Conservation (phyloP, 768 basidiomycete genomes). For the Pisolithus sp. region DNA sequence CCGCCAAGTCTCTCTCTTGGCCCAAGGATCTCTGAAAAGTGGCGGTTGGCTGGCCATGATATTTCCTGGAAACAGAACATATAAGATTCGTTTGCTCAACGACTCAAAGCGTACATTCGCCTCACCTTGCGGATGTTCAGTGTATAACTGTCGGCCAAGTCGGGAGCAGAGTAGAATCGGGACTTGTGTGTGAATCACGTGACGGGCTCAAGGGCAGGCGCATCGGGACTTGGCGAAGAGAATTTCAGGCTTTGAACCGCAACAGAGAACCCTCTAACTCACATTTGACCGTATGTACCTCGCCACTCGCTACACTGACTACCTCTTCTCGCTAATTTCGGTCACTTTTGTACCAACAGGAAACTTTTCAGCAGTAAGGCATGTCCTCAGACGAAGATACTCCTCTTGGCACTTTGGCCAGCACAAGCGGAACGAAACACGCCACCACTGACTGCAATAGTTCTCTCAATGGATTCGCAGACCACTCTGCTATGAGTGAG, state of each 20-base stretch:
- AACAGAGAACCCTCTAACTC: slow-evolving; percentile 22
- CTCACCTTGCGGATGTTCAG: slow-evolving; percentile 14
- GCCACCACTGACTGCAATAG: slow-evolving; percentile 41
- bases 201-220: slow-evolving; percentile 51
- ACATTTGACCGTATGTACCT: slow-evolving; percentile 21
- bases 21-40: slow-evolving; percentile 92
- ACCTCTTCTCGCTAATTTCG: slow-evolving; percentile 7
- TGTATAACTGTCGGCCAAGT: slow-evolving; percentile 5
- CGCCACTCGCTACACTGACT: slow-evolving; percentile 20
- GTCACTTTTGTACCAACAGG: slow-evolving; percentile 4
- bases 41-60: slow-evolving; percentile 52
- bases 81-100: slow-evolving; percentile 6
- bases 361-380: slow-evolving; percentile 24
- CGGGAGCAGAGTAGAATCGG: not conserved
- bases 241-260: slow-evolving; percentile 20
- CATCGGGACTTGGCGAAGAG: slow-evolving; percentile 34
- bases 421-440: slow-evolving; percentile 38
- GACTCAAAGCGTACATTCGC: not conserved
- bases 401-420: slow-evolving; percentile 37
- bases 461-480: slow-evolving; percentile 32
- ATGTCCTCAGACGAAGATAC: slow-evolving; percentile 58
- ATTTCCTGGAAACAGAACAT: slow-evolving; percentile 9
- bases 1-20: slow-evolving; percentile 88
- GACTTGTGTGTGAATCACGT: slow-evolving; percentile 15
- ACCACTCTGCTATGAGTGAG: slow-evolving; percentile 53